A percentile compares a stretch with the other conserved stretches of the same genome.
phyloP scores from a whole-genome alignment of 1,284 basidiomycete species.

The Paramarasmius palmivorus region DNA sequence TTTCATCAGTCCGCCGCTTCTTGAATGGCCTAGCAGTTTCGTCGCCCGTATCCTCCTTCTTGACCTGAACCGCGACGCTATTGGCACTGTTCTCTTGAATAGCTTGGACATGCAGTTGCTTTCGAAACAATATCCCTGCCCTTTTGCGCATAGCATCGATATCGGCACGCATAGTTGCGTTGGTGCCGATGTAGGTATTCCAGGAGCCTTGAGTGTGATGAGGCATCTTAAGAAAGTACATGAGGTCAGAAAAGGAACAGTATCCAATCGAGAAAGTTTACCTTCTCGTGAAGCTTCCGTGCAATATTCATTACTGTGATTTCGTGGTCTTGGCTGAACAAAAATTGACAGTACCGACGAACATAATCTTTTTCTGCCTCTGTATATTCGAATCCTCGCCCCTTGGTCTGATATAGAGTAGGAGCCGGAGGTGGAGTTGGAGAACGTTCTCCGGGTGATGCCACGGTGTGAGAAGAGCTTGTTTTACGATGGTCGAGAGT shows the following conservation, averaged over 20 bases:
- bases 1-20: constrained; percentile 1
- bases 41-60: neutral
- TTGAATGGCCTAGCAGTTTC: neutral
- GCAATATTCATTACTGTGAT: constrained; percentile 31
- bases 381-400: constrained; percentile 21
- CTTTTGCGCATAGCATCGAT: constrained; percentile 33
- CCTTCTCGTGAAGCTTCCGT: constrained; percentile 38
- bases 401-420: constrained; percentile 14
- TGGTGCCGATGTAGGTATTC: constrained; percentile 22
- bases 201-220: constrained; percentile 46
- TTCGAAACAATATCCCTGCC: constrained; percentile 36
- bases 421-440: constrained; percentile 22
- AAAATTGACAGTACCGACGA: constrained; percentile 24
- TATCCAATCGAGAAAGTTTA: constrained; percentile 20
- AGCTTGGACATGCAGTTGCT: constrained; percentile 14
- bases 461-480: neutral
- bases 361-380: constrained; percentile 30
- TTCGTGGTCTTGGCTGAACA: constrained; percentile 39
- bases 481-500: too few relatives aligned
- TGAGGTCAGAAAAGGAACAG: constrained; percentile 2
- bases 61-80: neutral
- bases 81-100: neutral
- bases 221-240: constrained; percentile 35
- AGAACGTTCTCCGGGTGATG: constrained; percentile 9
- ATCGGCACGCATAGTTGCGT: constrained; percentile 17